Conservation (phyloP, 2,329 filamentous ascomycete genomes). For the Penicillium brevicompactum region DNA sequence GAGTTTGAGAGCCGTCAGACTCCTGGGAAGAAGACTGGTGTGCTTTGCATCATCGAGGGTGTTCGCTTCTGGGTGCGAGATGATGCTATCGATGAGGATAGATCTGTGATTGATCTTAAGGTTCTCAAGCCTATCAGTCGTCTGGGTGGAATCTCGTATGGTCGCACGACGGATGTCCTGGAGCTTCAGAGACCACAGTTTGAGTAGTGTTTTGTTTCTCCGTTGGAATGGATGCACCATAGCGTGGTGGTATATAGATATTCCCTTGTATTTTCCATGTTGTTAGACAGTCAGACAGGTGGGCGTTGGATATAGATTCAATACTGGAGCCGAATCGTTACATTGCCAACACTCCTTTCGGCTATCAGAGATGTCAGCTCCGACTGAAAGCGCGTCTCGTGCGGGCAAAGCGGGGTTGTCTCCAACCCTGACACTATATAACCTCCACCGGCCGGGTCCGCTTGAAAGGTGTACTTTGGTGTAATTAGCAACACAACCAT, state of each 20-base stretch:
- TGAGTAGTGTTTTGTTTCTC: conserved; percentile 5
- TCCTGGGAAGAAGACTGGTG: conserved; percentile 74
- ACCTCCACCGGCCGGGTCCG: not conserved
- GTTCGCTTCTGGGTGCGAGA: conserved; percentile 86
- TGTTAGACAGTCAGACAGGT: not conserved
- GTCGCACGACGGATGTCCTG: conserved; percentile 66
- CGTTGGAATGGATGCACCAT: not conserved
- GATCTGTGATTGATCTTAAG: conserved; percentile 72
- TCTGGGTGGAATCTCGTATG: conserved; percentile 85
- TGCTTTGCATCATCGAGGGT: conserved; percentile 78
- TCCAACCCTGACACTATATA: not conserved
- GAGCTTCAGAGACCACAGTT: conserved; percentile 61
- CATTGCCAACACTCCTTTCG: too few species aligned
- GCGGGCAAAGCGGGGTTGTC: conserved; percentile 19
- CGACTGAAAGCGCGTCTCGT: conserved; percentile 12
- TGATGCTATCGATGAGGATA: conserved; percentile 80
- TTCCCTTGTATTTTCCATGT: not conserved
- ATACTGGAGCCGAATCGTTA: too few species aligned
- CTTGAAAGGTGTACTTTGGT: not conserved
- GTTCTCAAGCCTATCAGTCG: conserved; percentile 75
- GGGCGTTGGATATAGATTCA: too few species aligned
- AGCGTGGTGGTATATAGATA: not conserved
- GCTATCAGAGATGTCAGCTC: not conserved
- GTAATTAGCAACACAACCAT: not conserved
- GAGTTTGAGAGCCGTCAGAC: conserved; percentile 75